Evolutionary conservation across 768 basidiomycete species (phyloP), one percentile per base, ranked within the genome.

Genomic region (Serendipita indica): DNA sequence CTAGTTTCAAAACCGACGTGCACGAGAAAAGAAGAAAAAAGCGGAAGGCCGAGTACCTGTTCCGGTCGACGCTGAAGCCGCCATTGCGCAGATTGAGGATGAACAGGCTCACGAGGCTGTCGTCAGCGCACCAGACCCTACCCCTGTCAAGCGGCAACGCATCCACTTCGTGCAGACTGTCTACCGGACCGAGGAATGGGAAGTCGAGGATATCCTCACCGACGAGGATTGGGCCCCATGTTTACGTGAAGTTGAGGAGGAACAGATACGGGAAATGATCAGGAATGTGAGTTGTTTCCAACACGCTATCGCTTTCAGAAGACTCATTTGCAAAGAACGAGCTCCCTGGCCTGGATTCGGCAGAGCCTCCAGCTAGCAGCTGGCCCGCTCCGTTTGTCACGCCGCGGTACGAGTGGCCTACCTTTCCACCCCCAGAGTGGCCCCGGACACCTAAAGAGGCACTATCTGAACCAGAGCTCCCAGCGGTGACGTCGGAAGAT

Each of bases 1-100:
- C 45, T 46, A 46, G 45, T 46, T 16, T 16, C 45, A 46, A 46
- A 46, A 46, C 25, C 45, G 45, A n/a, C 12, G 45, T 10, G 45
- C 45, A 12, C 12, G 45, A 46, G 12, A 10, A 16, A 46, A 46
- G 27, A 14, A 46, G 45, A 46, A 46, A 27, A 27, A 12, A 13
- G 22, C 45, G 12, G 45, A 10, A 46, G 45, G 45, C 12, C 13
- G 22, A 27, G 12, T 27, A 14, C 12, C 25, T 22, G 45, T 12
- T 12, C 14, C 45, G 22, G 22, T 46, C 13, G 22, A 10, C 25
- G 13, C 22, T 10, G 45, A 46, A 12, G 22, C 12, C 12, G 45
- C 45, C 13, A 16, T 46, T 12, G 45, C 25, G 13, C 12, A 46
- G 25, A 13, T 39, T 18, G 37, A 39, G 37, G 13, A 18, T 39